Conservation (phyloP, 2,329 filamentous ascomycete species). For the Fusarium nurragi region DNA sequence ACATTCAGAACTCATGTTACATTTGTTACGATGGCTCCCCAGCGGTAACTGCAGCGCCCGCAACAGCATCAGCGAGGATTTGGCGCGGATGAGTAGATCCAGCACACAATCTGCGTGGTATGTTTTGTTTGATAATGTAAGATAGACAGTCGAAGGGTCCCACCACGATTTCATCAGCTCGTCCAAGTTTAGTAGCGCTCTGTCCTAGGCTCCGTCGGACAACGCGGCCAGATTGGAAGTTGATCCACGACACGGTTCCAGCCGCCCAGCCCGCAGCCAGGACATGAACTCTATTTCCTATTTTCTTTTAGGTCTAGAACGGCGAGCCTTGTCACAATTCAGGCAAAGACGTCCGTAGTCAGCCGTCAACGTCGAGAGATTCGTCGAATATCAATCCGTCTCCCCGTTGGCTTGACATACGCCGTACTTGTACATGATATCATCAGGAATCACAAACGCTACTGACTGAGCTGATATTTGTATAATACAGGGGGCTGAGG, state of each 20-base stretch:
- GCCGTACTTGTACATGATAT: conserved; percentile 15
- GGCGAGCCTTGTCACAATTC: conserved; percentile 14
- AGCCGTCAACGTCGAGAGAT: conserved; percentile 14
- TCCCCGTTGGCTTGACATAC: conserved; percentile 10
- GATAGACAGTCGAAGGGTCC: conserved; percentile 34
- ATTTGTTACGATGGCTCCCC: conserved; percentile 4
- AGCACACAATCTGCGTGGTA: conserved; percentile 4
- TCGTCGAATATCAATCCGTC: conserved; percentile 1
- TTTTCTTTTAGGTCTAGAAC: conserved; percentile 25
- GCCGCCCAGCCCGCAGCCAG: conserved; percentile 22
- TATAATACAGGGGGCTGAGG: conserved; percentile 10
- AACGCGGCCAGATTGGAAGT: conserved; percentile 36
- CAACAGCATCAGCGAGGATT: conserved; percentile 35
- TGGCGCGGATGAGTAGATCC: conserved; percentile 20
- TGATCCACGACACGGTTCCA: conserved; percentile 24
- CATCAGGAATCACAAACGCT: conserved; percentile 21
- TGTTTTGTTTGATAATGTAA: conserved; percentile 29
- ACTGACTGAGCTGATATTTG: background rate
- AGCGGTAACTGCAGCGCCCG: conserved; percentile 35
- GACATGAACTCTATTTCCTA: conserved; percentile 32
- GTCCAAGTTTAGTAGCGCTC: conserved; percentile 18
- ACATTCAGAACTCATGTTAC: conserved; percentile 21
- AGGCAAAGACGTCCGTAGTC: background rate
- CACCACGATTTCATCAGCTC: conserved; percentile 39
- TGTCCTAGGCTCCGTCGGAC: conserved; percentile 33